Base-by-base conservation (phyloP, 768 basidiomycete genomes). In the Crassisporium funariophilum region DNA sequence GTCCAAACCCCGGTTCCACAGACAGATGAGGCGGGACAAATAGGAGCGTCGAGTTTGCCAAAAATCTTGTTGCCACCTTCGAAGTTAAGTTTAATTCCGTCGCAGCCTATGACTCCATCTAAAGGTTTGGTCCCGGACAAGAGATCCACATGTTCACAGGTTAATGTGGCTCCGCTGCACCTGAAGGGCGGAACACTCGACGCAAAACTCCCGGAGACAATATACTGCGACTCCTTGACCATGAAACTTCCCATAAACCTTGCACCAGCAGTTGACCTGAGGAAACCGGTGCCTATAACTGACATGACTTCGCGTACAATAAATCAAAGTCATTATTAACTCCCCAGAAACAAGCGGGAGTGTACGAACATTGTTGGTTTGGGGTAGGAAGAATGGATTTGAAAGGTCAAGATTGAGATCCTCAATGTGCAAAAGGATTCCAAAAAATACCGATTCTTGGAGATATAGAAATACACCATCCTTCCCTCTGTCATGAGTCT, bases 211-310 rank as follows among this genome's bases (percentile, higher is more conserved):
- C 44, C 44, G 1, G 44, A 33, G 11, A 46, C 12, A 17, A 46
- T 20, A 12, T 46, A 46, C 7, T 35, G 22, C 4, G 33, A 5
- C 7, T 37, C 35, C 4, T 46, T 46, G 35, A 37, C 4, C 13
- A 46, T 37, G 44, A 46, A 46, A 20, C 34, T 34, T 6, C 44
- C 44, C 34, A 37, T 22, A 16, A 46, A 46, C 15, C 44, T 22
- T 10, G 44, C 19, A 16, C 44, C 44, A 25, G 33, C 29, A 10
- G 44, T 16, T 4, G 37, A 15, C 16, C 44, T 22, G n/a, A 46
- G 21, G 33, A 34, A 46, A 16, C 44, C 44, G n/a, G 22, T 36
- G 35, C 23, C 44, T 19, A 23, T 35, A 12, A 15, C 11, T 4
- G 35, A 21, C 44, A 46, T 46, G 4, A n/a, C n/a, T n/a, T n/a